Evolutionary conservation across 768 basidiomycete species (phyloP).

Genomic region (Agaricus subrufescens): DNA sequence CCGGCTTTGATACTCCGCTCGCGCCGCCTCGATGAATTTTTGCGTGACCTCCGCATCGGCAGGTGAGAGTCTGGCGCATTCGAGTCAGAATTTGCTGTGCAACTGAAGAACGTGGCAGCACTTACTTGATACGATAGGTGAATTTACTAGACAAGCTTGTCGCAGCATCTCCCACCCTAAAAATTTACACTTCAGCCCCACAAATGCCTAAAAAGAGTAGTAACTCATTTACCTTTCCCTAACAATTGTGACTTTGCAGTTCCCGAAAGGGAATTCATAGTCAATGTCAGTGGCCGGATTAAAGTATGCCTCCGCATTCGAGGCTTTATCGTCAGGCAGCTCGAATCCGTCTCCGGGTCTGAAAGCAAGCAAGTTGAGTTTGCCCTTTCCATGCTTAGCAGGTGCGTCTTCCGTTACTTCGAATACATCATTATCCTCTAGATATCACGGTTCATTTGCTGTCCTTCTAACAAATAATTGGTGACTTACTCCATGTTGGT

Average conservation of each 20-base stretch:
- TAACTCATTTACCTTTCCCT: background rate
- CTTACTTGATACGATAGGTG: background rate
- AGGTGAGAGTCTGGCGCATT: background rate
- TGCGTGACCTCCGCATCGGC: background rate
- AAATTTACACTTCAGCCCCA: background rate
- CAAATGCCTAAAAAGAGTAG: background rate
- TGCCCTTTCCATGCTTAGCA: background rate
- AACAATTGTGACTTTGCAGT: background rate
- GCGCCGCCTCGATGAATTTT: background rate
- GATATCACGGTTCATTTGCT: too few relatives aligned
- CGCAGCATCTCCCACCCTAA: background rate
- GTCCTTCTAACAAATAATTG: background rate
- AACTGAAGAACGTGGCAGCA: background rate
- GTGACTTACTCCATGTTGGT: slow-evolving; percentile 44
- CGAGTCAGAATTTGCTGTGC: background rate
- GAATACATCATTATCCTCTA: background rate
- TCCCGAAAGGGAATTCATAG: background rate
- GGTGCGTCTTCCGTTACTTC: background rate
- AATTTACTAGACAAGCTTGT: background rate
- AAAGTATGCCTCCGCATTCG: background rate
- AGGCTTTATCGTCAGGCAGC: background rate
- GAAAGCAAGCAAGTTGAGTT: background rate
- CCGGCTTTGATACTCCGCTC: background rate
- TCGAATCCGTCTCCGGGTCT: background rate
- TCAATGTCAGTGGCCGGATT: background rate